Evolutionary conservation across 163 green algal species (phyloP).

Genomic region (Prototheca cutis): DNA sequence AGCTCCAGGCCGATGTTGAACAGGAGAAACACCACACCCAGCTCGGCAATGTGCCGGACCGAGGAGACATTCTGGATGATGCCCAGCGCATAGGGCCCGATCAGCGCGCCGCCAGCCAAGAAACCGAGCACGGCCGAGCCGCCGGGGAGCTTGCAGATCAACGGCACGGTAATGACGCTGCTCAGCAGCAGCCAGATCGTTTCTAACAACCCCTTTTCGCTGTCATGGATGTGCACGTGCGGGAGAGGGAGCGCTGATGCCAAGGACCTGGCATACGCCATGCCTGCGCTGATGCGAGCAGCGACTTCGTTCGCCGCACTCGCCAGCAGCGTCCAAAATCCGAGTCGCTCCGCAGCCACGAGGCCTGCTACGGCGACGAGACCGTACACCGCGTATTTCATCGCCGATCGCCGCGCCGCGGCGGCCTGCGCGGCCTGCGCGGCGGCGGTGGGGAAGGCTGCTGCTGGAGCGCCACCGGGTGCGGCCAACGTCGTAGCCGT

Average conservation of each 20-base stretch:
- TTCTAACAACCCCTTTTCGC: slow-evolving; percentile 74
- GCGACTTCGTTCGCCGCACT: too few relatives aligned
- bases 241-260: slow-evolving; percentile 30
- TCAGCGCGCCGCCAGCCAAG: slow-evolving; percentile 81
- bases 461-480: too few relatives aligned
- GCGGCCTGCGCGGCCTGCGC: too few relatives aligned
- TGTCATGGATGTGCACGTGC: slow-evolving; percentile 47
- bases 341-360: too few relatives aligned
- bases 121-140: slow-evolving; percentile 94
- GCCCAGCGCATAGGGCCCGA: slow-evolving; percentile 87
- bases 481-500: too few relatives aligned
- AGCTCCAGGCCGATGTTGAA: slow-evolving; percentile 99
- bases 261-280: not conserved
- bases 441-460: slow-evolving; percentile 5
- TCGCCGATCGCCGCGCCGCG: not conserved
- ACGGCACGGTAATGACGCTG: slow-evolving; percentile 74
- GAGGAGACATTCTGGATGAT: slow-evolving; percentile 81
- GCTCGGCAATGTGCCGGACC: slow-evolving; percentile 83
- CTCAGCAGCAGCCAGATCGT: slow-evolving; percentile 85
- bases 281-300: slow-evolving; percentile 11
- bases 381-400: too few relatives aligned
- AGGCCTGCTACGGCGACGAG: too few relatives aligned
- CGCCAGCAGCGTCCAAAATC: too few relatives aligned
- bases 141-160: slow-evolving; percentile 80
- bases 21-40: slow-evolving; percentile 99